Conservation (phyloP, 2,329 filamentous ascomycete species). For the Cytospora mali region DNA sequence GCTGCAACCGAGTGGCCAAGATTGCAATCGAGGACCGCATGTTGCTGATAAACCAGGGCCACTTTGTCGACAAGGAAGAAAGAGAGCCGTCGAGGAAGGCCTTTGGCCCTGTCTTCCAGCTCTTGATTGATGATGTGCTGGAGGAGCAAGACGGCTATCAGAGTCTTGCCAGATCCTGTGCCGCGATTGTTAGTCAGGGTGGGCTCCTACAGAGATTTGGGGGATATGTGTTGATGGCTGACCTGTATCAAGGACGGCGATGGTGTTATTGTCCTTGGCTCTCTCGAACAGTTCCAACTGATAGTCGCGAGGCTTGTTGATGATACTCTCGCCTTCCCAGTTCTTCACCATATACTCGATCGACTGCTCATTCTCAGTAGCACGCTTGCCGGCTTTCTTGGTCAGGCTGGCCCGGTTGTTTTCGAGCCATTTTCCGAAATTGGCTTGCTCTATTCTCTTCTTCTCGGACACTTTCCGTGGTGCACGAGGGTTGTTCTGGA, state of each 20-base stretch:
- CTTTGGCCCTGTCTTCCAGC: conserved; percentile 66
- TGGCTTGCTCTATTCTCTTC: conserved; percentile 52
- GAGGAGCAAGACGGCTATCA: conserved; percentile 89
- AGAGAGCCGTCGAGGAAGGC: conserved; percentile 64
- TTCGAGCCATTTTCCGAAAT: conserved; percentile 50
- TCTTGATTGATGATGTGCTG: conserved; percentile 77
- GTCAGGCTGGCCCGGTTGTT: conserved; percentile 43
- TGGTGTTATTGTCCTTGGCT: conserved; percentile 82
- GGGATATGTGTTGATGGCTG: conserved; percentile 27
- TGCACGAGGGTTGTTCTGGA: conserved; percentile 36
- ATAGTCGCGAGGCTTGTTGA: conserved; percentile 82
- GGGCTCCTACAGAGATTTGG: neutral
- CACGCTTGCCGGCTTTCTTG: conserved; percentile 33
- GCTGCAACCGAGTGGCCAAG: conserved; percentile 74
- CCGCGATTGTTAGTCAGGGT: conserved; percentile 6
- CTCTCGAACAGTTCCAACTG: conserved; percentile 89
- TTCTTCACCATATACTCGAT: conserved; percentile 39
- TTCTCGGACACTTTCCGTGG: conserved; percentile 47
- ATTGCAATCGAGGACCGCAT: conserved; percentile 78
- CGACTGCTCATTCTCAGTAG: conserved; percentile 36
- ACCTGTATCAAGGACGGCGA: conserved; percentile 93
- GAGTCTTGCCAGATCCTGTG: conserved; percentile 84
- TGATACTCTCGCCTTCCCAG: conserved; percentile 56
- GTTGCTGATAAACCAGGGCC: conserved; percentile 87
- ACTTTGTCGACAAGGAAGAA: conserved; percentile 95